Conservation (phyloP, 768 basidiomycete species). For the Tricholoma saponaceum region DNA sequence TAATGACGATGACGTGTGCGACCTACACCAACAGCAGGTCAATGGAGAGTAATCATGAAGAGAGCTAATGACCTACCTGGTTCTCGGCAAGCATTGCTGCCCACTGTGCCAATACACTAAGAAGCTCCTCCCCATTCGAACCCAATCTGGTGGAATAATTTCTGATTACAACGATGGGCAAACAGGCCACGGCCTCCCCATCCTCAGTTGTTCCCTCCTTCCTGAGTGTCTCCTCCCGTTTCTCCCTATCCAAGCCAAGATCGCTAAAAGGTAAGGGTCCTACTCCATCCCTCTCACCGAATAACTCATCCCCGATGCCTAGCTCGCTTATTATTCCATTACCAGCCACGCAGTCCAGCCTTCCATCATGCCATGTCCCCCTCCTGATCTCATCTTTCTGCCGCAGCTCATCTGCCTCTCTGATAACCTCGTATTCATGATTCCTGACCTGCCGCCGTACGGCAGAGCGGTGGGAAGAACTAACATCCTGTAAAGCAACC, state of each 20-base stretch:
- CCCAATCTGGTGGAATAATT: slow-evolving; percentile 66
- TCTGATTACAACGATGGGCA: slow-evolving; percentile 86
- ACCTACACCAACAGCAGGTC: slow-evolving; percentile 39
- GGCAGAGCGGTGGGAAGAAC: slow-evolving; percentile 42
- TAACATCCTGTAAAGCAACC: slow-evolving; percentile 63
- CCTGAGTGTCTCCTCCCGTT: slow-evolving; percentile 13
- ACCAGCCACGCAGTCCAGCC: slow-evolving; percentile 81
- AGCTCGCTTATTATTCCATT: slow-evolving; percentile 86
- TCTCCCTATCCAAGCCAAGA: slow-evolving; percentile 15
- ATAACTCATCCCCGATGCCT: slow-evolving; percentile 73
- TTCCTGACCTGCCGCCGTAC: slow-evolving; percentile 36
- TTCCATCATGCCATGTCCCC: slow-evolving; percentile 85
- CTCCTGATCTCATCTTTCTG: slow-evolving; percentile 44
- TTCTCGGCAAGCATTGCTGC: slow-evolving; percentile 78
- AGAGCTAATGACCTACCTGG: slow-evolving; percentile 40
- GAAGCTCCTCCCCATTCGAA: slow-evolving; percentile 61
- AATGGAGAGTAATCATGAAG: not conserved
- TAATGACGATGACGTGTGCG: slow-evolving; percentile 88
- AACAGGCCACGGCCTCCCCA: slow-evolving; percentile 46
- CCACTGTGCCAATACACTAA: slow-evolving; percentile 80
- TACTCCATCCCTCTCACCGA: slow-evolving; percentile 25
- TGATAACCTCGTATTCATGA: slow-evolving; percentile 31
- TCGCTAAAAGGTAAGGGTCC: not conserved
- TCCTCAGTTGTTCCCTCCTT: slow-evolving; percentile 38
- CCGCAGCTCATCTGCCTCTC: slow-evolving; percentile 33